Percentiles rank a stretch among this genome's conserved stretches.
Evolutionary conservation across 371 early-diverging fungal genomes (phyloP).

Genomic region (Lichtheimia hyalospora): DNA sequence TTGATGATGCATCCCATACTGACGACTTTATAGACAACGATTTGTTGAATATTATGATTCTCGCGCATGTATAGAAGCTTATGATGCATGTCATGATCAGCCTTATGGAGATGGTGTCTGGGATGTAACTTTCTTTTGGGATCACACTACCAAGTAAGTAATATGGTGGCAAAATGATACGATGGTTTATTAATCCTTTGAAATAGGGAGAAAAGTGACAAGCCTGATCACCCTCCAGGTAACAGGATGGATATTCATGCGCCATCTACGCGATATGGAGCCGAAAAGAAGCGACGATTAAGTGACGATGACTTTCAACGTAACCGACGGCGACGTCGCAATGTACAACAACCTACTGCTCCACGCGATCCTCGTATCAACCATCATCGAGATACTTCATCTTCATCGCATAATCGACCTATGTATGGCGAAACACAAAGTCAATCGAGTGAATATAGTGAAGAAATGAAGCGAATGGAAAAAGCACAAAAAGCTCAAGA

Average conservation of each 20-base stretch:
- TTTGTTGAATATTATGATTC: constrained; percentile 59
- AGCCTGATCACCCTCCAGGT: background rate
- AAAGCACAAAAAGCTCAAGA: constrained; percentile 34
- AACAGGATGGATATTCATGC: no score
- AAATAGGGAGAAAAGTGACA: constrained; percentile 9
- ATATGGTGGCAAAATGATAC: background rate
- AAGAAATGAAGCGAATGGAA: constrained; percentile 19
- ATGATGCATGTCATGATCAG: constrained; percentile 31
- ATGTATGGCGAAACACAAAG: background rate
- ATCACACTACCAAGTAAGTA: constrained; percentile 45
- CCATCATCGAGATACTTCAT: no score
- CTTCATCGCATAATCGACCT: constrained; percentile 1
- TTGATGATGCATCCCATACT: no score
- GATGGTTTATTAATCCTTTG: background rate
- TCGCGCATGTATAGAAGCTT: constrained; percentile 46
- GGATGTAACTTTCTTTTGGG: constrained; percentile 56
- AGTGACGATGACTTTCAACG: constrained; percentile 4
- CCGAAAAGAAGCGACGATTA: background rate
- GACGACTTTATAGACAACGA: constrained; percentile 32
- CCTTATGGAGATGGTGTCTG: constrained; percentile 44
- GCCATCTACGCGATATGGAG: background rate
- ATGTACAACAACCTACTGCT: no score
- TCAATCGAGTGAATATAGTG: background rate
- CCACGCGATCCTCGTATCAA: no score
- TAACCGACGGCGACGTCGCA: background rate